A percentile compares a stretch with the other conserved stretches of the same genome.
phyloP scores from a whole-genome alignment of 179 eudicot genomes.

The Pouteria campechiana region DNA sequence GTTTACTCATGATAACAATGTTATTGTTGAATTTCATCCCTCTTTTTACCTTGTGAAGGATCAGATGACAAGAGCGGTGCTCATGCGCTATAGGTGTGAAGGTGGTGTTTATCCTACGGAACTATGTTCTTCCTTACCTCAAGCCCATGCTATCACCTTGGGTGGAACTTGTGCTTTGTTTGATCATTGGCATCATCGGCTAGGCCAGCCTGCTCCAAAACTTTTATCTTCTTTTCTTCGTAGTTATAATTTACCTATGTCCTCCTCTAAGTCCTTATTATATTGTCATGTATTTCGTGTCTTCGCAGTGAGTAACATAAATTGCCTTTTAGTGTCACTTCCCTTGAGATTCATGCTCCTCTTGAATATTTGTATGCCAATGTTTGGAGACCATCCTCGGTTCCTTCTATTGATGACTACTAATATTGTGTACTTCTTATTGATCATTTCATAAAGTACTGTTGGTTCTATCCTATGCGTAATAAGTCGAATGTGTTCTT shows the following conservation, averaged over 20 bases:
- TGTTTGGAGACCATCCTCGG: slow-evolving; percentile 1
- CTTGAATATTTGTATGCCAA: not conserved
- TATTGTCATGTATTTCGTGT: not conserved
- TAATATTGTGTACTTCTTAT: not conserved
- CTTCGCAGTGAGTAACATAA: not conserved
- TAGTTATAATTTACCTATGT: too few relatives aligned
- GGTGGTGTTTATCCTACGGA: slow-evolving; percentile 1
- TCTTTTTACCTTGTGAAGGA: not conserved
- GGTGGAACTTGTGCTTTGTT: not conserved
- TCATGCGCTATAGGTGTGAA: not conserved
- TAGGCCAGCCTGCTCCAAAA: not conserved
- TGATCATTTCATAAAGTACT: too few relatives aligned
- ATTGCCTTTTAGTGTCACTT: not conserved
- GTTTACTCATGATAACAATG: not conserved
- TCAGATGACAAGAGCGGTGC: not conserved
- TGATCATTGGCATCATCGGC: not conserved
- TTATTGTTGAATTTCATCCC: not conserved
- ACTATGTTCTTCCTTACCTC: too few relatives aligned
- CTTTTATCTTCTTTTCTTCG: not conserved
- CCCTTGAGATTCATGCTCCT: not conserved
- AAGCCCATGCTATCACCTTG: too few relatives aligned
- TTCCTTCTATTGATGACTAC: not conserved
- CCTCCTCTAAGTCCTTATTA: too few relatives aligned
- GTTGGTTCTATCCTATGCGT: not conserved
- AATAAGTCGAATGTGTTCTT: not conserved